Evolutionary conservation across 148 eudicot species (phyloP).

Genomic region (Camellia granthamiana): DNA sequence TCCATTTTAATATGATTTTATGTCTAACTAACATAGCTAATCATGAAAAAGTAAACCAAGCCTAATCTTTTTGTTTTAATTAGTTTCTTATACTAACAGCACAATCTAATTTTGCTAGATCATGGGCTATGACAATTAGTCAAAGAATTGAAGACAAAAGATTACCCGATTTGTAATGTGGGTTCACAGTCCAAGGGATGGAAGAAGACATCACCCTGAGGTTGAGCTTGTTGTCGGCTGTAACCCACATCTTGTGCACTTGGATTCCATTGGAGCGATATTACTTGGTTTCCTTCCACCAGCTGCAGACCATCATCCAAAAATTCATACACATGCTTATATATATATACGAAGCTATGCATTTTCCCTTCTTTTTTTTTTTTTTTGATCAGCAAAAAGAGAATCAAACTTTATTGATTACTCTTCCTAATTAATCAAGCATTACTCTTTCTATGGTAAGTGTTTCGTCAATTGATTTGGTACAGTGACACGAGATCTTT

Average conservation of each 20-base stretch:
- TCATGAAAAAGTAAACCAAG: neutral
- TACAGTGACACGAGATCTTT: too few relatives aligned
- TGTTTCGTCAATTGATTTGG: too few relatives aligned
- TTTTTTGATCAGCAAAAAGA: too few relatives aligned
- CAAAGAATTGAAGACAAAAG: neutral
- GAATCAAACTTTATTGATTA: too few relatives aligned
- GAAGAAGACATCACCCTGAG: slow-evolving; percentile 64
- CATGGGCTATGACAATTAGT: neutral
- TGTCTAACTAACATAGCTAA: neutral
- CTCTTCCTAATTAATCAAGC: too few relatives aligned
- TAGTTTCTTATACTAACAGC: neutral
- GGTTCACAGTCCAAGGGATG: slow-evolving; percentile 85
- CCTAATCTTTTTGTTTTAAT: neutral
- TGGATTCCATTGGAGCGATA: slow-evolving; percentile 59
- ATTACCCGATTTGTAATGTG: slow-evolving; percentile 85
- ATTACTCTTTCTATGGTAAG: too few relatives aligned
- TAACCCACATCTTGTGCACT: slow-evolving; percentile 61
- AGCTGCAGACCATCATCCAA: slow-evolving; percentile 36
- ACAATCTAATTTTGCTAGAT: neutral
- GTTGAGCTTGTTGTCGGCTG: slow-evolving; percentile 49
- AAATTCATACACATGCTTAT: neutral
- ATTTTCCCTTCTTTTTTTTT: too few relatives aligned
- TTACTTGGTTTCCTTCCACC: slow-evolving; percentile 65
- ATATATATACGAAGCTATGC: neutral
- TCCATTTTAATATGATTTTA: too few relatives aligned